phyloP scores from a whole-genome alignment of 768 basidiomycete species.

The Leccinum obscurum region DNA sequence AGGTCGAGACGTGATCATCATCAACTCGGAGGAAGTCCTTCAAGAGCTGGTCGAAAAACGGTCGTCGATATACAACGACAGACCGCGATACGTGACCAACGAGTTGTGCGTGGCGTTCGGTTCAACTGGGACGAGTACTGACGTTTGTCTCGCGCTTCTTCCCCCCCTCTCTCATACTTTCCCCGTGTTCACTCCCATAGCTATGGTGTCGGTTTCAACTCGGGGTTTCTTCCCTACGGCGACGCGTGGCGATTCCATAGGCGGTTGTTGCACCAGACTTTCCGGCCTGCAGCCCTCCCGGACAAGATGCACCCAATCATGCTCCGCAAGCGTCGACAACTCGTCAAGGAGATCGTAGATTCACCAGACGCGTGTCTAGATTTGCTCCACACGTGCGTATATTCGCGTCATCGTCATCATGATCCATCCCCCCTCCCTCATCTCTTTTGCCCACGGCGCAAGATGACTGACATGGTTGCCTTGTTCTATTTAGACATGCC shows the following conservation, averaged over 20 bases:
- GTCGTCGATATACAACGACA: slow-evolving; percentile 17
- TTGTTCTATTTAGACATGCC: slow-evolving; percentile 1
- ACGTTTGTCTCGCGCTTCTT: background rate
- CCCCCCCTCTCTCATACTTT: too few relatives aligned
- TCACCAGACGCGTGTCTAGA: background rate
- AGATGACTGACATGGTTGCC: background rate
- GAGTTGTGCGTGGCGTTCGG: slow-evolving; percentile 10
- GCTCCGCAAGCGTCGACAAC: slow-evolving; percentile 7
- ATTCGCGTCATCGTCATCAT: background rate
- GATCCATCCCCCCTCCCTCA: too few relatives aligned
- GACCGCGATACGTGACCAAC: slow-evolving; percentile 9
- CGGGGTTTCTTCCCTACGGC: slow-evolving; percentile 1
- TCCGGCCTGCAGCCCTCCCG: slow-evolving; percentile 5
- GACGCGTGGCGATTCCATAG: slow-evolving; percentile 4
- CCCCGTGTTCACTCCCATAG: background rate
- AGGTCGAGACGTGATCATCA: slow-evolving; percentile 8
- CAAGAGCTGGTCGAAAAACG: slow-evolving; percentile 17
- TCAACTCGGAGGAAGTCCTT: slow-evolving; percentile 15
- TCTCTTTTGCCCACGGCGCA: too few relatives aligned
- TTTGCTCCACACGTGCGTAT: slow-evolving; percentile 13
- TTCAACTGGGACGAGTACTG: background rate
- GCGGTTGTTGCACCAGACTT: slow-evolving; percentile 19
- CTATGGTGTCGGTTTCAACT: slow-evolving; percentile 19
- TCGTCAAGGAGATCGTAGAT: slow-evolving; percentile 6
- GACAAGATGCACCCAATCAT: slow-evolving; percentile 11